Evolutionary conservation across 2,329 filamentous ascomycete species (phyloP), one percentile per base, ranked within the genome.

Genomic region (Pestalotiopsis sp.): DNA sequence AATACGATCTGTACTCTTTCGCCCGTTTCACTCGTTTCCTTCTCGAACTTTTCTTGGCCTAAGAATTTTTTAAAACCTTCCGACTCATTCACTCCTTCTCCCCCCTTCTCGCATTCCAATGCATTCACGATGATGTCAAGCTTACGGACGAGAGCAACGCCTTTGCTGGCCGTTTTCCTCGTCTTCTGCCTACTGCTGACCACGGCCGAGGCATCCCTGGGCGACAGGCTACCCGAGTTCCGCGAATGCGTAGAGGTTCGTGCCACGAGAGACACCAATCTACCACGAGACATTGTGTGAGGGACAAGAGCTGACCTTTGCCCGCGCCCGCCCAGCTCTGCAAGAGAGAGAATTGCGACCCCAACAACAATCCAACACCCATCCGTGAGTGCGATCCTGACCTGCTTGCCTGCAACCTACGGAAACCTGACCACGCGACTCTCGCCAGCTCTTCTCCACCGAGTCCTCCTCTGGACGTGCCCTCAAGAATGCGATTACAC

Each of bases 401-500:
- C 7, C 52, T 38, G 23, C 23, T n/a, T 13, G 41, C 14, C 59
- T 52, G 20, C 63, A 65, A 17, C 14, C 41, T 31, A 31, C 57
- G 23, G 27, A 27, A 49, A 69, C 17, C 41, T 25, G 20, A 69
- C 71, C 69, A 60, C 60, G 27, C 41, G 57, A 23, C 67, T 66
- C 73, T 45, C 39, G 45, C 64, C 78, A 97, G 94, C 96, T 71
- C 79, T 97, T 74, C 89, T 93, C 81, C 94, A 92, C 79, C 93
- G 93, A 71, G 86, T 98, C 74, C 90, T 98, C 77, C 84, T 98
- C 80, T 99, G 96, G 96, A 90, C 90, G 79, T 99, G 96, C 83
- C 89, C 92, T 70, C 87, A 92, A 78, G 95, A 99, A 87, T 99
- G 96, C 89, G 95, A 99, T 85, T 97, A 99, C 84, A 92, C 93